Evolutionary conservation across 169 alveolate genomes (phyloP).

Genomic region (Plasmodium yoelii): DNA sequence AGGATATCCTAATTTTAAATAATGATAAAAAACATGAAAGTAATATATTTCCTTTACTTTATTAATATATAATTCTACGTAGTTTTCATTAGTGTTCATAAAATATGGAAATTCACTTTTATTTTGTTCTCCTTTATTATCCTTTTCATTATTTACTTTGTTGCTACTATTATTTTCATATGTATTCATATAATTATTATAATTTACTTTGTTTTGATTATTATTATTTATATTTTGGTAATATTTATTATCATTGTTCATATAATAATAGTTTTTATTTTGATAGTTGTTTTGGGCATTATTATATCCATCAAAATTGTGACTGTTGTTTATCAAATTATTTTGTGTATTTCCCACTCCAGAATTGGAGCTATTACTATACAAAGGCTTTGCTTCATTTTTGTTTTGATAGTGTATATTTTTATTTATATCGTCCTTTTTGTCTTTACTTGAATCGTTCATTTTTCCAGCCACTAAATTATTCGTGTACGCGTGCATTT

Average conservation of each 20-base stretch:
- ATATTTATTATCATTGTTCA: conserved; percentile 32
- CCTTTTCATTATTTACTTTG: not conserved
- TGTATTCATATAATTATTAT: not conserved
- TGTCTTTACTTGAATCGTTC: conserved; percentile 43
- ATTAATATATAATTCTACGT: conserved; percentile 65
- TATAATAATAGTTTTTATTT: conserved; percentile 24
- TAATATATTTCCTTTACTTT: conserved; percentile 72
- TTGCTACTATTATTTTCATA: not conserved
- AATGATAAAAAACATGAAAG: conserved; percentile 74
- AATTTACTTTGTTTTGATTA: too few relatives aligned
- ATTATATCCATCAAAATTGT: conserved; percentile 7
- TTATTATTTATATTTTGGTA: conserved; percentile 9
- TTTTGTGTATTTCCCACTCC: conserved; percentile 2
- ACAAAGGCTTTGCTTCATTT: conserved; percentile 18
- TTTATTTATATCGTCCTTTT: conserved; percentile 14
- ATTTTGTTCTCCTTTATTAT: not conserved
- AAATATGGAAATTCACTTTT: not conserved
- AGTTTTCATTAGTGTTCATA: conserved; percentile 19
- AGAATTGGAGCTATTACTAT: conserved; percentile 11
- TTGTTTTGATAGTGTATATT: conserved; percentile 13
- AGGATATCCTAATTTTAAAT: conserved; percentile 68
- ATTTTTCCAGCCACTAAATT: conserved; percentile 12
- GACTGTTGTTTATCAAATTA: not conserved
- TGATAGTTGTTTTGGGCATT: conserved; percentile 1
- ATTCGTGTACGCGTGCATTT: not conserved